Evolutionary conservation across 208 protist genomes (phyloP), one percentile per base, ranked within the genome.

Genomic region (Wallacemonas sp.): DNA sequence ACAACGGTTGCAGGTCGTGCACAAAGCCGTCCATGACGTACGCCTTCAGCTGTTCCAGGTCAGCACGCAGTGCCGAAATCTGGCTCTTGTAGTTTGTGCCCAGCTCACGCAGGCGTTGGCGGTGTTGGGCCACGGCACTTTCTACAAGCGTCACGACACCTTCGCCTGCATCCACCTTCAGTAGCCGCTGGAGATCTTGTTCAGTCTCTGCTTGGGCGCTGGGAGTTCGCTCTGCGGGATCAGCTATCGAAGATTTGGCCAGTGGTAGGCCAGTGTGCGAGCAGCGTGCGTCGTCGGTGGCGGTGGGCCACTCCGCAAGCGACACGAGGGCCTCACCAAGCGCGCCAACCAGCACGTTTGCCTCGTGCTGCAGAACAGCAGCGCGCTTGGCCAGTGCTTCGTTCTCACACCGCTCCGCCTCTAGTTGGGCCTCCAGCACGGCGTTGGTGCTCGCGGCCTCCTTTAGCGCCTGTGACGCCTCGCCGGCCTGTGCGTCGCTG

Each of bases 1-100:
- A 98, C 15, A 86, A 84, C 3, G 91, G 91, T 17, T 83, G 75
- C n/a, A 81, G 73, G 46, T 92, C 87, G 55, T 92, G 83, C 24
- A 86, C 53, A 57, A 92, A 92, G 65, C 84, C 73, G 34, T 82
- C 39, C 53, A 78, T 71, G 19, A 96, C 64, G 52, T 89, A 78
- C 19, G 83, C 50, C 0, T 85, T 90, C 19, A 98, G 66, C 0
- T 48, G 73, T 19, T 76, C 48, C 17, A 84, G 59, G n/a, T 62
- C 68, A 1, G 68, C 50, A 2, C 94, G 76, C 8, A 93, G 62
- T 27, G 84, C 66, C 21, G 38, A 34, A 22, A 97, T 62, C 53
- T 78, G 76, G 27, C 71, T 63, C 50, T 94, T 89, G 13, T 94
- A 83, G 66, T 94, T 93, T 57, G 86, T 81, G 37, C 84, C 75